Evolutionary conservation across 192 early-diverging fungal genomes (phyloP).

Genomic region (Gigaspora rosea): DNA sequence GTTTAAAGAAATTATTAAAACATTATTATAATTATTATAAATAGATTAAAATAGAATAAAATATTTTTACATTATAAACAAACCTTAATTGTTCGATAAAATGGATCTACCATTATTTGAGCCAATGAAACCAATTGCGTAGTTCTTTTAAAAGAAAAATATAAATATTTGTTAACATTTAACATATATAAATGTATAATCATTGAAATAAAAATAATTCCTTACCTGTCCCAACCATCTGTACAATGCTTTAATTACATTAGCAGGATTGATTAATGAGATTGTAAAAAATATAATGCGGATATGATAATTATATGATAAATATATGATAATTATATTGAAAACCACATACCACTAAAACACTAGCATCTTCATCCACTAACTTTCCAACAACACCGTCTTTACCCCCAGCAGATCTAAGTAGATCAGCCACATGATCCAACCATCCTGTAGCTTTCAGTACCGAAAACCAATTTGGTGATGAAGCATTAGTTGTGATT

Average conservation of each 20-base stretch:
- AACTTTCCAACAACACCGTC: conserved; percentile 45
- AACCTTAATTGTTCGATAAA: conserved; percentile 41
- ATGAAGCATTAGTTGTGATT: conserved; percentile 37
- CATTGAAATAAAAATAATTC: background rate
- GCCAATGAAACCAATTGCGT: conserved; percentile 48
- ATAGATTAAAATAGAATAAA: too few relatives aligned
- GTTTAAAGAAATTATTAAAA: background rate
- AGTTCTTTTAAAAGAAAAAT: conserved; percentile 26
- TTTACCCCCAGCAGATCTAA: conserved; percentile 41
- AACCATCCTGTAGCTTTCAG: conserved; percentile 49
- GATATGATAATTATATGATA: background rate
- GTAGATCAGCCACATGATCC: conserved; percentile 40
- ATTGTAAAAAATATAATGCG: background rate
- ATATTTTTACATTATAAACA: background rate
- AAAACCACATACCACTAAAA: conserved; percentile 40
- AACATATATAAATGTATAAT: background rate
- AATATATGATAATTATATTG: background rate
- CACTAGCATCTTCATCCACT: conserved; percentile 35
- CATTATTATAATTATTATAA: too few relatives aligned
- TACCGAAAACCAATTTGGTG: conserved; percentile 40
- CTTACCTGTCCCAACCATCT: conserved; percentile 47
- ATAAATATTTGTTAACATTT: background rate
- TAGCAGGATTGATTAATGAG: background rate
- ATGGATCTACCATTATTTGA: conserved; percentile 47
- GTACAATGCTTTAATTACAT: conserved; percentile 39